Conservation (phyloP, 805 yeast species). For the Wickerhamomyces bovis region DNA sequence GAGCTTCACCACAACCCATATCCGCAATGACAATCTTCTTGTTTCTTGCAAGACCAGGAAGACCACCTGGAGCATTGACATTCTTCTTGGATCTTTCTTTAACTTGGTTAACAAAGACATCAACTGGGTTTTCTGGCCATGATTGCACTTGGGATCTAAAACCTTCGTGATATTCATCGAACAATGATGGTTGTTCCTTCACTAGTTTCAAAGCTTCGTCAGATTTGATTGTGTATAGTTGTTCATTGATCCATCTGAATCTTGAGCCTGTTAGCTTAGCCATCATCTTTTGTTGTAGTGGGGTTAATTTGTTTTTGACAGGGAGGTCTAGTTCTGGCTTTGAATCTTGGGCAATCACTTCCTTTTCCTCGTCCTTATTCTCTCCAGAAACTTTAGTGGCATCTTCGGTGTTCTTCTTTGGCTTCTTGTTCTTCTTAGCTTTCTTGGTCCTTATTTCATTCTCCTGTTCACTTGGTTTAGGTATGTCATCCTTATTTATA, state of each 20-base stretch:
- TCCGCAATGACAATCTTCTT: constrained; percentile 80
- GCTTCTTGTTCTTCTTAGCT: constrained; percentile 8
- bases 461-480: constrained; percentile 5
- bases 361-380: constrained; percentile 1
- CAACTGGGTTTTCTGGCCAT: constrained; percentile 99
- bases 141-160: constrained; percentile 90
- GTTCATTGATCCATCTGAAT: constrained; percentile 97
- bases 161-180: constrained; percentile 93
- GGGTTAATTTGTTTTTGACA: constrained; percentile 53
- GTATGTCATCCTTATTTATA: constrained; percentile 3
- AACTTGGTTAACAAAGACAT: constrained; percentile 73
- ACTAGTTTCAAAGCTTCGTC: constrained; percentile 69
- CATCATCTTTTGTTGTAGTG: constrained; percentile 92
- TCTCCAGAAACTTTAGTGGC: constrained; percentile 3
- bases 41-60: constrained; percentile 57
- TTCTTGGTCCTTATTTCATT: constrained; percentile 11
- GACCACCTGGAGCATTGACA: constrained; percentile 94
- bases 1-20: constrained; percentile 99
- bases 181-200: constrained; percentile 75
- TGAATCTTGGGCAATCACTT: constrained; percentile 8
- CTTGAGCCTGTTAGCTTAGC: constrained; percentile 91
- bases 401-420: constrained; percentile 1
- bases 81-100: constrained; percentile 52
- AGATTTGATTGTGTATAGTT: constrained; percentile 83
- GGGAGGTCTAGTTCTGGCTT: constrained; percentile 16